Evolutionary conservation across 116 monocot species (phyloP).

Genomic region (Phalaenopsis hybrid): DNA sequence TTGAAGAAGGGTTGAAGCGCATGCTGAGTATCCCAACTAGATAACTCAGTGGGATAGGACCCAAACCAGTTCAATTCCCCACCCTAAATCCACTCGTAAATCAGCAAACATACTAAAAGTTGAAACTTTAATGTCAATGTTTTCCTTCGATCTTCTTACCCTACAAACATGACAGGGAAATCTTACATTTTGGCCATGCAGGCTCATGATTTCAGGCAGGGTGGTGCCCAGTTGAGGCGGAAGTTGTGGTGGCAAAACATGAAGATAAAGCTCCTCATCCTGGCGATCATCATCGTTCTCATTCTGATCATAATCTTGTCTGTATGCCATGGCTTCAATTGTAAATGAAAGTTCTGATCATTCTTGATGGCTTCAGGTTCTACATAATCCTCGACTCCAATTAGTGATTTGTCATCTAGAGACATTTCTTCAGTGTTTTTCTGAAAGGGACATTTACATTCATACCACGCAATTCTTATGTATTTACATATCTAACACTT

Average conservation of each 20-base stretch:
- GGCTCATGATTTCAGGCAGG: conserved; percentile 75
- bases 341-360: conserved; percentile 15
- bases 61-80: too few relatives aligned
- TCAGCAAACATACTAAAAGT: not conserved
- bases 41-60: too few relatives aligned
- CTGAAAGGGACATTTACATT: too few relatives aligned
- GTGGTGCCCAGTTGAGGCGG: conserved; percentile 55
- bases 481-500: too few relatives aligned
- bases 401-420: not conserved
- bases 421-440: not conserved
- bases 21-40: too few relatives aligned
- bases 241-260: conserved; percentile 86
- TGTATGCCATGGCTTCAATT: conserved; percentile 75
- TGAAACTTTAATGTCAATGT: too few relatives aligned
- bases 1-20: too few relatives aligned
- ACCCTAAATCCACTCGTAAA: too few relatives aligned
- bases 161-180: not conserved
- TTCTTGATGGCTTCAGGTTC: not conserved
- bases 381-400: not conserved
- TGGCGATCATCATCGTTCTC: conserved; percentile 59
- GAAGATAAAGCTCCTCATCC: conserved; percentile 78
- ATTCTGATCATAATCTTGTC: conserved; percentile 76
- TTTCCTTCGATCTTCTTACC: too few relatives aligned
- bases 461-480: too few relatives aligned
- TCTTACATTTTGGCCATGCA: conserved; percentile 11